phyloP scores from a whole-genome alignment of 2,329 filamentous ascomycete species.

The Moelleriella libera region DNA sequence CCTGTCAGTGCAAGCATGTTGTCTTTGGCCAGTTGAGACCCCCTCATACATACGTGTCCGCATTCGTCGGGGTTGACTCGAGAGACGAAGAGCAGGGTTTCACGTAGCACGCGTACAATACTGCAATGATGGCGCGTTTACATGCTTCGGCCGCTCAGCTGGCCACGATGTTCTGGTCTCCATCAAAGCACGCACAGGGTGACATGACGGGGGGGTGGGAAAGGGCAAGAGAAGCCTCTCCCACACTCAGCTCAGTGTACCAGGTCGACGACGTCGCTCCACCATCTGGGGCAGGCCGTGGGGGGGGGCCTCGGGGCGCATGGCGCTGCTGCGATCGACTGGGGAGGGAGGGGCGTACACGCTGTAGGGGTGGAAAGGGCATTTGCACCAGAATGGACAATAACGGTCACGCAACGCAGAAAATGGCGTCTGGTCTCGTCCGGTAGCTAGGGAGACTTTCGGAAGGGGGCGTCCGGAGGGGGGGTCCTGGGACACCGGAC shows the following conservation, averaged over 20 bases:
- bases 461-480: background rate
- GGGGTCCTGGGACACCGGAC: no score
- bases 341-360: background rate
- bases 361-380: background rate
- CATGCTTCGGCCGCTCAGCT: background rate
- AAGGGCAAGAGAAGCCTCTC: background rate
- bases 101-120: no score
- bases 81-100: no score
- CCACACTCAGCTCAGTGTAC: background rate
- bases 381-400: background rate
- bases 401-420: background rate
- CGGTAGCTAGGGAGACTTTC: background rate
- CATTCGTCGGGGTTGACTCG: background rate
- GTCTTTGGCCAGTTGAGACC: background rate
- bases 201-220: background rate
- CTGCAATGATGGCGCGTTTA: no score
- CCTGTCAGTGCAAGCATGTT: background rate
- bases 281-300: background rate
- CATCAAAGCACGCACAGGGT: background rate
- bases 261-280: conserved; percentile 1
- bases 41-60: background rate
- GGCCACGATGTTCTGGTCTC: background rate
- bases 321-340: background rate
- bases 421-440: background rate
- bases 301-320: background rate